Evolutionary conservation across 208 protist species (phyloP).

Genomic region (Trypanosoma melophagium): DNA sequence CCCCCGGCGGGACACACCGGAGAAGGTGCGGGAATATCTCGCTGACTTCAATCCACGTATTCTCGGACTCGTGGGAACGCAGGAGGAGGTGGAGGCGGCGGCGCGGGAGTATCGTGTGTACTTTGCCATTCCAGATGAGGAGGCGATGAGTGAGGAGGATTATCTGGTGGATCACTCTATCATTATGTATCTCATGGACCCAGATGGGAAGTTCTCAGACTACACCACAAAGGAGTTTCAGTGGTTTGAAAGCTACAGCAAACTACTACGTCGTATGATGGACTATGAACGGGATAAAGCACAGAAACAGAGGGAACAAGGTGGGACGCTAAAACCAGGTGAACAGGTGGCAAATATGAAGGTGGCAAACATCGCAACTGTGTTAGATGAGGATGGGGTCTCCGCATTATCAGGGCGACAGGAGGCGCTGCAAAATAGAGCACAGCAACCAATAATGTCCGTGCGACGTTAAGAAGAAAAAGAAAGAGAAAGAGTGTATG

Average conservation of each 20-base stretch:
- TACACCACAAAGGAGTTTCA: conserved; percentile 90
- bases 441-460: conserved; percentile 17
- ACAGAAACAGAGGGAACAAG: conserved; percentile 27
- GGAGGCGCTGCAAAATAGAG: conserved; percentile 1
- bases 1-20: conserved; percentile 87
- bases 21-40: conserved; percentile 83
- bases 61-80: conserved; percentile 89
- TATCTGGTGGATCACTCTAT: conserved; percentile 96
- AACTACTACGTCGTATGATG: conserved; percentile 79
- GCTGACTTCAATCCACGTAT: conserved; percentile 90
- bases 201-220: conserved; percentile 83
- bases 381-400: conserved; percentile 43
- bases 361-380: conserved; percentile 56
- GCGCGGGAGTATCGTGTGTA: conserved; percentile 92
- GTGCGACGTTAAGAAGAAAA: conserved; percentile 29
- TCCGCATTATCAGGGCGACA: conserved; percentile 14
- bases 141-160: conserved; percentile 84
- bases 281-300: conserved; percentile 65
- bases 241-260: conserved; percentile 84
- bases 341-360: conserved; percentile 48
- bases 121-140: conserved; percentile 74
- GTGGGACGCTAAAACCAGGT: conserved; percentile 27
- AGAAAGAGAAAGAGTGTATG: conserved; percentile 21
- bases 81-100: conserved; percentile 75
- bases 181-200: conserved; percentile 93